Evolutionary conservation across 805 yeast genomes (phyloP), one percentile per base, ranked within the genome.

Genomic region (Teunomyces panamensis): DNA sequence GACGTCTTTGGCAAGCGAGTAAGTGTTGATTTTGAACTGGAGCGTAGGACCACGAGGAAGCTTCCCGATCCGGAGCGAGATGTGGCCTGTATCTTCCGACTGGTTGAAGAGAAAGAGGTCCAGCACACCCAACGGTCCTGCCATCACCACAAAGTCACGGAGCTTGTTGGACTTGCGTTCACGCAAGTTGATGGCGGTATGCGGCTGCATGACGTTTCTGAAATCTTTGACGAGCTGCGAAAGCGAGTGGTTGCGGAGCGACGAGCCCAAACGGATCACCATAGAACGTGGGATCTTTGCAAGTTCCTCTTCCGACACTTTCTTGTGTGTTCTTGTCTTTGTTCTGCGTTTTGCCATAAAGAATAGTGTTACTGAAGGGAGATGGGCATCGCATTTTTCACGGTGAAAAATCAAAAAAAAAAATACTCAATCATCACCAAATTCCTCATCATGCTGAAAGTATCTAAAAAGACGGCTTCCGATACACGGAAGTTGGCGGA

Each of bases 121-220:
- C 5, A 92, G 78, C 17, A 94, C 96, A 26, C 96, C 96, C 39
- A 94, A 74, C 10, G 98, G 98, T 5, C 98, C 98, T 33, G 97
- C 88, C 97, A 94, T 91, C n/a, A 89, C 96, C n/a, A 91, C 80
- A 58, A 87, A 94, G 69, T 92, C 99, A 65, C 87, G 89, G 55
- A 94, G 74, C 62, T 84, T 87, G 67, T 94, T 94, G 34, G 88
- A 75, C 63, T 88, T 89, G 44, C 98, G 77, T 68, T 94, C 99
- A 54, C 84, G 78, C 49, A 94, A 76, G 55, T 83, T 87, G 58
- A 89, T 83, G 9, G 98, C 97, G 2, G 99, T 94, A 60, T 92
- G 96, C 10, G 99, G 99, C 63, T 89, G 94, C 97, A 94, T 90
- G 54, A 90, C 81, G 51, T 80, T 79, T 62, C 99, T 80, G 66